These are phyloP conservation scores for Thermothelomyces thermophilus DNA, from an alignment of 2,329 filamentous ascomycete genomes.

Conservation along the genomic window DNA sequence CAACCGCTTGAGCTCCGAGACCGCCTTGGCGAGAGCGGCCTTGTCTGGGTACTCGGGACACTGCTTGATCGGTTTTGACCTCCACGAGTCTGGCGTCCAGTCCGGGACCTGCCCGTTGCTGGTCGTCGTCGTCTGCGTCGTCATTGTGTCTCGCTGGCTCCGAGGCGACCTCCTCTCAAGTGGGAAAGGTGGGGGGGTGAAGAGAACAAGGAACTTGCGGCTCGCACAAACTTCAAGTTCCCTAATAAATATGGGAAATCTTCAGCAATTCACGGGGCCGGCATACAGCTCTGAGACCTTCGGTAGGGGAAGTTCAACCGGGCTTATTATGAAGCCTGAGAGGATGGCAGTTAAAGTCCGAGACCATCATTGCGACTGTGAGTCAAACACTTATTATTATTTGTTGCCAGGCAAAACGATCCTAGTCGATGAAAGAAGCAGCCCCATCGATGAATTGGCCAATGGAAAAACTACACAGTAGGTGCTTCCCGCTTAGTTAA, in stretches of 20 bases:
- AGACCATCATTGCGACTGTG: conserved; percentile 11
- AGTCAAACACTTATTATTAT: conserved; percentile 14
- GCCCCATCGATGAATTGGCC: conserved; percentile 5
- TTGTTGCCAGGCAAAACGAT: background rate
- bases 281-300: background rate
- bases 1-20: conserved; percentile 58
- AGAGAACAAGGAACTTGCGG: background rate
- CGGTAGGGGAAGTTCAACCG: background rate
- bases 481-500: background rate
- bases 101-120: conserved; percentile 11
- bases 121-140: conserved; percentile 14
- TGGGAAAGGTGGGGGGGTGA: too few relatives aligned
- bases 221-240: background rate
- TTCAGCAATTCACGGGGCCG: too few relatives aligned
- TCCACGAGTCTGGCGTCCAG: conserved; percentile 65
- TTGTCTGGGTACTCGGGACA: conserved; percentile 62
- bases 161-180: too few relatives aligned
- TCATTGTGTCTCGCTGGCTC: conserved; percentile 14
- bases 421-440: conserved; percentile 8
- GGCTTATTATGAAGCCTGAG: conserved; percentile 5
- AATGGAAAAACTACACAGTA: conserved; percentile 10
- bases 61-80: conserved; percentile 72
- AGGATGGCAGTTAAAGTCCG: background rate
- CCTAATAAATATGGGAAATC: too few relatives aligned
- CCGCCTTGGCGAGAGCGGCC: conserved; percentile 50